phyloP scores from a whole-genome alignment of 768 basidiomycete genomes.

The Podaxis sp. region DNA sequence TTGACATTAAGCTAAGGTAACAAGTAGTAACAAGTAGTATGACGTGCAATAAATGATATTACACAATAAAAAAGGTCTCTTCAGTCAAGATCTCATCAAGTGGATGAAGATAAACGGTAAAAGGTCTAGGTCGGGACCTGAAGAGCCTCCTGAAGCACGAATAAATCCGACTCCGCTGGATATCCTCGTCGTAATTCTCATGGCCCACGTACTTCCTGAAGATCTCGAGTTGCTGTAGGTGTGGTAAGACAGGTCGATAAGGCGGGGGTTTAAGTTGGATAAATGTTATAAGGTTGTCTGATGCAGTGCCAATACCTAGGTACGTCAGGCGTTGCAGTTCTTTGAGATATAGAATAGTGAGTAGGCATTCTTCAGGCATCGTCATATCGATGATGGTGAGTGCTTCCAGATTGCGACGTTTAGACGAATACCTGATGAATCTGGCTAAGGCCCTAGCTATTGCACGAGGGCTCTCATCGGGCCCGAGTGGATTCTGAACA shows the following conservation, averaged over 20 bases:
- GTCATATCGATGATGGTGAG: neutral
- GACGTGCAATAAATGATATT: neutral
- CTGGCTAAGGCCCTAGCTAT: neutral
- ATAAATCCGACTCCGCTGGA: neutral
- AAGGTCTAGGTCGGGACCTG: neutral
- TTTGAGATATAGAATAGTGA: neutral
- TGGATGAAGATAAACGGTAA: neutral
- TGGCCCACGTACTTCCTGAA: neutral
- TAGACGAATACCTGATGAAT: neutral
- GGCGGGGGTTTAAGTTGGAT: neutral
- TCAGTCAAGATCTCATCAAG: neutral
- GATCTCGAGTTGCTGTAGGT: neutral
- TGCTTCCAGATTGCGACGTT: neutral
- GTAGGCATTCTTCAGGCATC: neutral
- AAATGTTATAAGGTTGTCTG: neutral
- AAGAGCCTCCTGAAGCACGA: neutral
- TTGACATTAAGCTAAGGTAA: too few relatives aligned
- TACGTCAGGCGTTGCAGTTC: neutral
- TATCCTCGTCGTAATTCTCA: neutral
- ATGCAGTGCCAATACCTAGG: neutral
- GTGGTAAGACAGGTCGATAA: neutral
- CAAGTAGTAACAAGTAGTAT: neutral
- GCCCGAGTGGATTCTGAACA: neutral
- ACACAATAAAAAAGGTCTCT: neutral
- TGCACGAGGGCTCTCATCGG: neutral